Percentiles rank a stretch among this genome's conserved stretches.
phyloP scores from a whole-genome alignment of 768 basidiomycete species.

The Cystobasidium tubakii region DNA sequence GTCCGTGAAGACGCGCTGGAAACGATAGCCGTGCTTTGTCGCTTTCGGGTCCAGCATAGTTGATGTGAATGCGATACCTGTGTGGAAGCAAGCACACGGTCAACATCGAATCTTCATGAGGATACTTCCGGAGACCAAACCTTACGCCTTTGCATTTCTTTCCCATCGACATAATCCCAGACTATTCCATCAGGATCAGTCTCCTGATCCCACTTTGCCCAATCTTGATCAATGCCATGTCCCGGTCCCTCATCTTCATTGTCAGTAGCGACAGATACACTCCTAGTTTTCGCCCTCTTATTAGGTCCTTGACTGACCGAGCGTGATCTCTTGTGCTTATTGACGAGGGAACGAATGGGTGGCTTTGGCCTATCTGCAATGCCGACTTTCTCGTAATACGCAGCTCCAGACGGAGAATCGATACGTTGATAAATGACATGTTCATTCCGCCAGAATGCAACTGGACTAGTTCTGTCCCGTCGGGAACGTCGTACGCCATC shows the following conservation, averaged over 20 bases:
- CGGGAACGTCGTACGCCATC: conserved; percentile 64
- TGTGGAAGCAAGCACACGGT: not conserved
- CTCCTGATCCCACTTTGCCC: conserved; percentile 49
- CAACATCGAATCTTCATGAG: conserved; percentile 3
- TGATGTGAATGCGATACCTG: conserved; percentile 70
- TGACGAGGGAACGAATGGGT: not conserved
- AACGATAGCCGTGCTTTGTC: conserved; percentile 64
- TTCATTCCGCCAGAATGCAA: conserved; percentile 92
- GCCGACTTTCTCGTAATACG: conserved; percentile 58
- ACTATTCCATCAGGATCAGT: conserved; percentile 66
- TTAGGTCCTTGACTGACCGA: conserved; percentile 22
- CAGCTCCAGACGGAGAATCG: conserved; percentile 52
- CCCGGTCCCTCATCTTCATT: conserved; percentile 37
- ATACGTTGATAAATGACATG: conserved; percentile 72
- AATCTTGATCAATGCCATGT: conserved; percentile 38
- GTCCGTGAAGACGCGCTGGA: conserved; percentile 87
- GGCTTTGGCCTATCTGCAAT: conserved; percentile 48
- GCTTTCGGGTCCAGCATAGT: conserved; percentile 61
- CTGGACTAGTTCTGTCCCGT: conserved; percentile 64
- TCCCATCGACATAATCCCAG: conserved; percentile 59
- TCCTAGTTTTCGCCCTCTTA: conserved; percentile 31
- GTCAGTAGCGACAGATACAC: conserved; percentile 32
- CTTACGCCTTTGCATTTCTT: conserved; percentile 69
- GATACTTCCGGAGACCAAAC: conserved; percentile 36
- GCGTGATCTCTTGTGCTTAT: conserved; percentile 13